Evolutionary conservation across 768 basidiomycete species (phyloP).

Genomic region (Kwoniella sp.): DNA sequence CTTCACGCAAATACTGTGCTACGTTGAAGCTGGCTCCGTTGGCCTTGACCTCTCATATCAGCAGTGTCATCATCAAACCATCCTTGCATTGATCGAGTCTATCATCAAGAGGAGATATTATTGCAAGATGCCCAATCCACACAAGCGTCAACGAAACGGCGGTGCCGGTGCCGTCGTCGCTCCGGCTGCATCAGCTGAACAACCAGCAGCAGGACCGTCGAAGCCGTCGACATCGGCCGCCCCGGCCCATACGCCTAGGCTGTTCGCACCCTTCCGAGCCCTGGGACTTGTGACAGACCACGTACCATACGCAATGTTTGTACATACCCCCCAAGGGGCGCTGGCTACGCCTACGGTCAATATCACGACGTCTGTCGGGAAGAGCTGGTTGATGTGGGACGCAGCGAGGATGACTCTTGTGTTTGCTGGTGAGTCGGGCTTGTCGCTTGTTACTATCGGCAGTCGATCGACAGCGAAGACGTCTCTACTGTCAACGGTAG

Average conservation of each 20-base stretch:
- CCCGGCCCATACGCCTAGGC: slow-evolving; percentile 27
- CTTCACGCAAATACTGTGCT: background rate
- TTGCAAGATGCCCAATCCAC: slow-evolving; percentile 11
- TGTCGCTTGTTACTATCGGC: background rate
- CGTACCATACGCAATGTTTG: slow-evolving; percentile 84
- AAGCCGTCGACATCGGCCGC: slow-evolving; percentile 2
- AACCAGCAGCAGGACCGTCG: slow-evolving; percentile 29
- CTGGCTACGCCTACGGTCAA: slow-evolving; percentile 80
- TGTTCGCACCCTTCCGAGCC: slow-evolving; percentile 93
- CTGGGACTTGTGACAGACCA: slow-evolving; percentile 92
- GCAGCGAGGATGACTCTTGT: slow-evolving; percentile 87
- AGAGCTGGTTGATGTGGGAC: slow-evolving; percentile 94
- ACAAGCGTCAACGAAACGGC: slow-evolving; percentile 21
- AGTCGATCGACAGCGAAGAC: background rate
- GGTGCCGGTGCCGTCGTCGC: background rate
- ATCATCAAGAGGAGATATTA: background rate
- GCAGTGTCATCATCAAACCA: background rate
- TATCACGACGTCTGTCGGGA: slow-evolving; percentile 82
- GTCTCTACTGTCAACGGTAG: too few relatives aligned
- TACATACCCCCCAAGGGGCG: slow-evolving; percentile 79
- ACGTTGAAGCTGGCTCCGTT: background rate
- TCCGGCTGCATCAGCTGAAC: slow-evolving; percentile 2
- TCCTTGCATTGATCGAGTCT: background rate
- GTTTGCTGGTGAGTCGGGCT: slow-evolving; percentile 77
- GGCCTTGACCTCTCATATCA: too few relatives aligned